Base-by-base conservation (phyloP, 441 rosid species). In the Macaranga tanarius region DNA sequence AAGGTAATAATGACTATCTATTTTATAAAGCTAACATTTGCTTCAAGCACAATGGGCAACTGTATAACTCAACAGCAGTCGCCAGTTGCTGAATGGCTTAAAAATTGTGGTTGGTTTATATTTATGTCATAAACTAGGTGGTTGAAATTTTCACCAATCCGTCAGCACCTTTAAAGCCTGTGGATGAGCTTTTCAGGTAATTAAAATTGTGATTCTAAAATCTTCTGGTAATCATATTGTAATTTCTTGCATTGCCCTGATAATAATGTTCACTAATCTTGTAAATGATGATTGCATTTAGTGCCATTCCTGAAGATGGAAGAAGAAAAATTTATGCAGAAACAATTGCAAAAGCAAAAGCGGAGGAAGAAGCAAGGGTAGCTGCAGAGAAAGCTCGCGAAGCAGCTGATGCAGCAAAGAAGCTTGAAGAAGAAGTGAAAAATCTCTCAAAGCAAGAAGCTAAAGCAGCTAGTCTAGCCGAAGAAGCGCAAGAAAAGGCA, bases 121-220 rank as follows among this genome's bases (percentile, higher is more conserved):
- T 47, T 22, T 10, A 54, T 25, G 23, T 69, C 50, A 40, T 65
- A 69, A 69, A 60, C n/a, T 75, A 95, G 99, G 96, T 92, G 68
- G 98, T 94, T 74, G 81, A 90, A 79, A 87, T 94, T 73, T 90
- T 65, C 64, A 85, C 96, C 0, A 76, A 89, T 58, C 97, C 99
- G 73, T 85, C 91, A 3, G 95, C 97, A 38, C 86, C 91, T 17
- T 81, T 62, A 7, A 88, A 75, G 84, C 75, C 92, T 17, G 76
- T 83, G 45, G 76, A 82, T 57, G 97, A 95, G 86, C 91, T 92
- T 74, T 95, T 95, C 85, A 87, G 99, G 97, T 95, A 81, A 34
- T 34, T 34, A 34, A 34, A 25, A 40, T 8, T 55, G 20, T 9
- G 34, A 12, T 67, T n/a, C 26, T 52, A 15, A 59, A 11, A 22